Evolutionary conservation across 805 yeast species (phyloP), one percentile per base, ranked within the genome.

Genomic region (Blastobotrys peoriensis): DNA sequence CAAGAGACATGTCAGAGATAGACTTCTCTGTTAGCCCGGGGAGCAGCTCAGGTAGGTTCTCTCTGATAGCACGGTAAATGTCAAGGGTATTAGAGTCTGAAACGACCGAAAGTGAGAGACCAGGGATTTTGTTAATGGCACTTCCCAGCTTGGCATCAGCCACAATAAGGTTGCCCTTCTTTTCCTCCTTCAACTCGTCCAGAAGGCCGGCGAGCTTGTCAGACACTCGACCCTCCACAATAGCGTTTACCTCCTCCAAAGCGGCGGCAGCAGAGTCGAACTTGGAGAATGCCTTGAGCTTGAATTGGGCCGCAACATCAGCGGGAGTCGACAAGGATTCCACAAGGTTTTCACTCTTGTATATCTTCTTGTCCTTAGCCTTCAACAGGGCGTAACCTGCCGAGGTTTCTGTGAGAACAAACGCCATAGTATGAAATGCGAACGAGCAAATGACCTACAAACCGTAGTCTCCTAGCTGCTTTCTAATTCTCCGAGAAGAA

Each of bases 381-480:
- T 93, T 93, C 65, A 93, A 79, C 64, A 93, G 77, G 64, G 98
- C 98, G 68, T 93, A 93, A 64, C 98, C 98, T 43, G 98, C 98
- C 53, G 98, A 86, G 54, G 98, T 93, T 75, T 93, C 98, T 50
- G 98, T 85, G 66, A 91, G 79, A 63, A 91, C 60, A 47, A 65
- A 63, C 28, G 69, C 59, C 69, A 64, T 64, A 43, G 16, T 38
- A 38, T 30, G 30, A 8, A 13, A 25, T 25, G 30, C 13, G 8
- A n/a, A n/a, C n/a, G n/a, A n/a, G n/a, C n/a, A n/a, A n/a, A n/a
- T n/a, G n/a, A n/a, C n/a, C n/a, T n/a, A n/a, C n/a, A n/a, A n/a
- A n/a, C n/a, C n/a, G n/a, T n/a, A n/a, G n/a, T n/a, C n/a, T n/a
- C n/a, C n/a, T n/a, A n/a, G n/a, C n/a, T n/a, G n/a, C n/a, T n/a